Evolutionary conservation across 2,329 filamentous ascomycete genomes (phyloP).

Genomic region (Chaetomium strumarium): DNA sequence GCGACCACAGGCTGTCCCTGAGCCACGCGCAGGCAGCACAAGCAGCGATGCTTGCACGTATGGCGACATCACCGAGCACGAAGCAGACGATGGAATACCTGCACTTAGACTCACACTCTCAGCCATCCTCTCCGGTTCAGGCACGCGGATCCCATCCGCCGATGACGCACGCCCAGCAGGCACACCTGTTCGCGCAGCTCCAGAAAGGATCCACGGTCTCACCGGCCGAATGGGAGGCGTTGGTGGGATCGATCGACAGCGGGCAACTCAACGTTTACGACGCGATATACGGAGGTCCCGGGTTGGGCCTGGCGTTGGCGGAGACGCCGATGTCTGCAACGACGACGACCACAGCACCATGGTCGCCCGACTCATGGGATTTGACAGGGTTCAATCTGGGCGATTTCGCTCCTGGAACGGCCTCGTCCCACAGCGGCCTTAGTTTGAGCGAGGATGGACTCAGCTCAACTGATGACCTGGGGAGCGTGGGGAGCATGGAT

Average conservation of each 20-base stretch:
- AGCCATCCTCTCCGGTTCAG: slow-evolving; percentile 45
- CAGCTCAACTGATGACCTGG: slow-evolving; percentile 49
- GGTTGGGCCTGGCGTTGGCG: slow-evolving; percentile 43
- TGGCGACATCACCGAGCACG: slow-evolving; percentile 31
- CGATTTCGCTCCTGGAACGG: slow-evolving; percentile 37
- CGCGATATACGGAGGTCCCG: slow-evolving; percentile 61
- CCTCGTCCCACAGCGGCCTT: slow-evolving; percentile 45
- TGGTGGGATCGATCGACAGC: slow-evolving; percentile 73
- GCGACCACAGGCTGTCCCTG: slow-evolving; percentile 45
- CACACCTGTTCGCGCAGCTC: slow-evolving; percentile 34
- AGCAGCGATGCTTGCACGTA: slow-evolving; percentile 32
- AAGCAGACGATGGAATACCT: slow-evolving; percentile 54
- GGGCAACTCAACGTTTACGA: slow-evolving; percentile 80
- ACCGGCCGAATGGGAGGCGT: slow-evolving; percentile 72
- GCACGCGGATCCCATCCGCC: slow-evolving; percentile 30
- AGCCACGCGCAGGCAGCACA: slow-evolving; percentile 34
- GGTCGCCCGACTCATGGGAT: slow-evolving; percentile 55
- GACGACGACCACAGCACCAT: slow-evolving; percentile 30
- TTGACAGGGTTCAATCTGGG: slow-evolving; percentile 45
- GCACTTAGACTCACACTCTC: slow-evolving; percentile 43
- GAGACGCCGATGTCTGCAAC: slow-evolving; percentile 38
- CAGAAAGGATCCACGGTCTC: slow-evolving; percentile 44
- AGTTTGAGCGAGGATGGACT: slow-evolving; percentile 55
- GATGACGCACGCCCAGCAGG: slow-evolving; percentile 15
- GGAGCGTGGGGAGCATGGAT: slow-evolving; percentile 40